Evolutionary conservation across 202 grass and related monocot genomes (phyloP), one percentile per base, ranked within the genome.

Genomic region (Bolboschoenoplectus hybrid): DNA sequence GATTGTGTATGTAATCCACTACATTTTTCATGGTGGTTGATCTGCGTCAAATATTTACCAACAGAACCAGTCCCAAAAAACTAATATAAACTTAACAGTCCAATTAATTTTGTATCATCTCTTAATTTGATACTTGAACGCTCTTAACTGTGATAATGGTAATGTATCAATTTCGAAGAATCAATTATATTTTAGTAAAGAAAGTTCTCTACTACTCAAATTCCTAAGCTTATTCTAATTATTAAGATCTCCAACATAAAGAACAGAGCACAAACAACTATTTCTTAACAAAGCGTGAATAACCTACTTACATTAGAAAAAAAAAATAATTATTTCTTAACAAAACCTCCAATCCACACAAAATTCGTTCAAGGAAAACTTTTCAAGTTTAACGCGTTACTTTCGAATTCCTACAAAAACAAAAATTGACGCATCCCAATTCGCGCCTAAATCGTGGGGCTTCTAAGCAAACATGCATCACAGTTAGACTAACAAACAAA

Each of bases 381-480:
- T 34, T 51, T 32, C 53, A 34, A 75, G 47, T 68, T 41, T 16
- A 68, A 68, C 11, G 0, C 3, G 19, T 16, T 63, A 9, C 20
- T 32, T 63, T 19, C n/a, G 1, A 62, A 50, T 50, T 50, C 58
- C 26, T 26, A 26, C 26, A 26, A 26, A 26, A 26, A 26, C 26
- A 26, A 26, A 26, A 26, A 26, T 26, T 26, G 26, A 26, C 26
- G 26, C 26, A 26, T 26, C 26, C 26, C 26, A 26, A 26, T 26
- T 2, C 68, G 41, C 41, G 40, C 74, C 35, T 78, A 40, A 58
- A 32, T 14, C 32, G 51, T 44, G 39, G 17, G 3, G 49, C 35
- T 79, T 79, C 52, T 32, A 79, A 79, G 40, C 35, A 41, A 79
- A 79, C 75, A 58, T 35, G 52, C 52, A 79, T 17, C 6, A 77